phyloP scores from a whole-genome alignment of 768 basidiomycete genomes.

The Tremella yokohamensis region DNA sequence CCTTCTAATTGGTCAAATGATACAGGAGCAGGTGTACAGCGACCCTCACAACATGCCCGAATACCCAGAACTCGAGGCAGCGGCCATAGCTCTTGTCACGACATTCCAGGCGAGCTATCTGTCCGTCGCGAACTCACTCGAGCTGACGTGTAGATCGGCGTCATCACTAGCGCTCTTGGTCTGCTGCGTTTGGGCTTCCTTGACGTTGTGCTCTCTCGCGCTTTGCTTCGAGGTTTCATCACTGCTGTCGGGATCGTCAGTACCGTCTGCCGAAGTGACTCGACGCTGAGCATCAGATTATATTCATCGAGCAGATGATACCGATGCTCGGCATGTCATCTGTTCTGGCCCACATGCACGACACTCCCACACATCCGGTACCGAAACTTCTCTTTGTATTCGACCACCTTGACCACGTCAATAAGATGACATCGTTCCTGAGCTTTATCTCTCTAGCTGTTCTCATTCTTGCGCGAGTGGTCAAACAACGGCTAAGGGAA shows the following conservation, averaged over 20 bases:
- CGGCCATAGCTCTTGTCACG: conserved; percentile 73
- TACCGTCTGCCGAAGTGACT: background rate
- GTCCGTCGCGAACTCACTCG: background rate
- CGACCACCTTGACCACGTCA: conserved; percentile 55
- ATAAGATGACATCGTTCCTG: conserved; percentile 67
- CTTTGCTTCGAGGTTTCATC: conserved; percentile 80
- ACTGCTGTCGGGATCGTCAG: conserved; percentile 60
- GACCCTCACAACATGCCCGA: conserved; percentile 54
- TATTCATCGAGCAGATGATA: conserved; percentile 67
- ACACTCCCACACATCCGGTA: conserved; percentile 61
- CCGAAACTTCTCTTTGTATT: conserved; percentile 76
- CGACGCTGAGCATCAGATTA: conserved; percentile 55
- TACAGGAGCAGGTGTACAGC: conserved; percentile 63
- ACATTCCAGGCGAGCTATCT: conserved; percentile 66
- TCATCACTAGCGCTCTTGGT: conserved; percentile 80
- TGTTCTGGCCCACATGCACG: conserved; percentile 27
- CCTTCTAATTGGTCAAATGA: conserved; percentile 79
- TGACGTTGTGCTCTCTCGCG: conserved; percentile 86
- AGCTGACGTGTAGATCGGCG: conserved; percentile 63
- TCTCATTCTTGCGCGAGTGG: conserved; percentile 62
- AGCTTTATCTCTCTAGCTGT: conserved; percentile 67
- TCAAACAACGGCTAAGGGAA: conserved; percentile 56
- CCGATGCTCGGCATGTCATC: conserved; percentile 78
- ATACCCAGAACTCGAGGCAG: conserved; percentile 58
- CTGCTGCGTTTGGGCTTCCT: conserved; percentile 86